These are phyloP conservation scores for Candida tallmaniae DNA, from an alignment of 805 yeast species.

Conservation along the genomic window DNA sequence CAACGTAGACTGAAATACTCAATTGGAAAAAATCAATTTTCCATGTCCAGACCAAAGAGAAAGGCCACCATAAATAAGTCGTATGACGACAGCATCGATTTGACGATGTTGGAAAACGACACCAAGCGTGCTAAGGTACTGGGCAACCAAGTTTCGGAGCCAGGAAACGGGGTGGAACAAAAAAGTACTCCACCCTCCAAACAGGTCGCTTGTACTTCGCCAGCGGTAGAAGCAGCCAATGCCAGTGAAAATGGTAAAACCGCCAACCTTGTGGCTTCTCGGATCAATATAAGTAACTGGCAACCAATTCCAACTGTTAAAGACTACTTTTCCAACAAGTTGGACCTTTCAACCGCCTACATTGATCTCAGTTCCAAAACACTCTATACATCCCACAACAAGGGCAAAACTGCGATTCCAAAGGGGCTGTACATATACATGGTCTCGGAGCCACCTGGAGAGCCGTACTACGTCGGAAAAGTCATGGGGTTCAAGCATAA, in stretches of 20 bases:
- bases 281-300: conserved; percentile 31
- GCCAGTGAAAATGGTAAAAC: not conserved
- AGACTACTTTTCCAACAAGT: conserved; percentile 40
- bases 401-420: conserved; percentile 21
- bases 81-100: conserved; percentile 29
- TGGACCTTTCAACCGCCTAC: conserved; percentile 40
- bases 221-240: not conserved
- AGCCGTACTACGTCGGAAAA: conserved; percentile 86
- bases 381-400: conserved; percentile 20
- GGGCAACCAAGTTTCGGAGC: no score
- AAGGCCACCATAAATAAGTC: conserved; percentile 35
- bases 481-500: conserved; percentile 59
- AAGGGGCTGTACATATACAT: conserved; percentile 73
- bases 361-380: conserved; percentile 35
- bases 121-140: conserved; percentile 3
- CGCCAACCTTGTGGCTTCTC: not conserved
- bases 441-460: conserved; percentile 91
- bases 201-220: not conserved
- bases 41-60: conserved; percentile 25
- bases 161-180: not conserved
- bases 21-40: not conserved
- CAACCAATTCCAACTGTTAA: conserved; percentile 50
- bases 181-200: no score
- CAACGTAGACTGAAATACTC: no score
- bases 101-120: conserved; percentile 19